phyloP scores from a whole-genome alignment of 2,329 filamentous ascomycete genomes.

The Penicillium frequentans region DNA sequence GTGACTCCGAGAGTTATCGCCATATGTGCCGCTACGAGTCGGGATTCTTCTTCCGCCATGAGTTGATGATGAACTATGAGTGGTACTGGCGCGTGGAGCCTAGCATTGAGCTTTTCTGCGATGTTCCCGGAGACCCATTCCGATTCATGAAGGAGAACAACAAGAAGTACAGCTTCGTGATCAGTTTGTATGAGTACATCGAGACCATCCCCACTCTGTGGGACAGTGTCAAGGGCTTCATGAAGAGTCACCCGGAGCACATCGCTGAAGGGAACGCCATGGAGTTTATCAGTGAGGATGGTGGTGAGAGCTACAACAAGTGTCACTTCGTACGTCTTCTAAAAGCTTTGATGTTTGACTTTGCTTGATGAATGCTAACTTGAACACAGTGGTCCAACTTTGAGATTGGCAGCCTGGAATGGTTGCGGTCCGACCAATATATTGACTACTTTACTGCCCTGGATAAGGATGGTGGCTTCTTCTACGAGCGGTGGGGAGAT shows the following conservation, averaged over 20 bases:
- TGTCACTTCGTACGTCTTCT: conserved; percentile 81
- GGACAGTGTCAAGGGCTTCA: conserved; percentile 94
- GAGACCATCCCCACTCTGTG: conserved; percentile 96
- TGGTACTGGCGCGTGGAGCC: conserved; percentile 99
- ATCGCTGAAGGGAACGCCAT: conserved; percentile 81
- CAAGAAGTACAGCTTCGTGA: conserved; percentile 97
- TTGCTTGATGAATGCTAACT: neutral
- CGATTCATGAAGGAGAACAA: conserved; percentile 92
- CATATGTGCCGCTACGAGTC: conserved; percentile 99
- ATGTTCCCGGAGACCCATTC: conserved; percentile 94
- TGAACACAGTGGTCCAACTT: conserved; percentile 92
- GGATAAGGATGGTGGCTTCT: conserved; percentile 92
- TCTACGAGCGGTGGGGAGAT: conserved; percentile 98
- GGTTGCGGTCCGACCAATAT: conserved; percentile 87
- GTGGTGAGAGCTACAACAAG: conserved; percentile 89
- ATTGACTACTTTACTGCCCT: conserved; percentile 86
- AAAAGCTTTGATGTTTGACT: no score
- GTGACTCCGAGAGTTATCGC: conserved; percentile 92
- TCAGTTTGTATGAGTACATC: conserved; percentile 93
- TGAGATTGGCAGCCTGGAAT: conserved; percentile 90
- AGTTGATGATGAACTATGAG: conserved; percentile 91
- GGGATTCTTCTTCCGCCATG: conserved; percentile 97
- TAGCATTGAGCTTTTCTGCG: conserved; percentile 93
- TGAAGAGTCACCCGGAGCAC: conserved; percentile 85
- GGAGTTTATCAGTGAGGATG: conserved; percentile 87